These are phyloP conservation scores for Ambrosia trifida DNA, from an alignment of 129 eudicot genomes.

Conservation along the genomic window DNA sequence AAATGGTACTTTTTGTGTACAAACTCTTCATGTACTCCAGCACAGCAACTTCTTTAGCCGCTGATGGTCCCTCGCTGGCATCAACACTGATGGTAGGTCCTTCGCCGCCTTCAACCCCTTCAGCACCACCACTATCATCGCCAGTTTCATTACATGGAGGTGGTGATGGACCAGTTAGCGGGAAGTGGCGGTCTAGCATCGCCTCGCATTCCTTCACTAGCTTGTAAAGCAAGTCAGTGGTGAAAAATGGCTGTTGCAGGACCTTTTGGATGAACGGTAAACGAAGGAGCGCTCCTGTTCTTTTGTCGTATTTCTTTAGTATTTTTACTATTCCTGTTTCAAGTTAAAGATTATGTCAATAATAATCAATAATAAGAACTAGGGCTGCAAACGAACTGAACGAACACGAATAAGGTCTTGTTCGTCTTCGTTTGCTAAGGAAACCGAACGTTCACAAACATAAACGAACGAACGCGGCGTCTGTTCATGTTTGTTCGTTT, in stretches of 20 bases:
- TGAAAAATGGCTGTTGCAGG: conserved; percentile 84
- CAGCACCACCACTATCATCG: conserved; percentile 5
- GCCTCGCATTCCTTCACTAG: conserved; percentile 89
- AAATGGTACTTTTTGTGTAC: conserved; percentile 69
- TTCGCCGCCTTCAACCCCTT: not conserved
- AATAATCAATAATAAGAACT: no score
- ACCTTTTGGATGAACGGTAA: conserved; percentile 89
- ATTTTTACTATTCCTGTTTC: conserved; percentile 71
- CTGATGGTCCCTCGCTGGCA: conserved; percentile 22
- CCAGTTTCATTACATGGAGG: conserved; percentile 29
- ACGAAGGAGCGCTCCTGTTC: conserved; percentile 88
- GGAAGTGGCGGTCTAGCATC: conserved; percentile 68
- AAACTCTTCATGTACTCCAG: conserved; percentile 75
- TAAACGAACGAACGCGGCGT: no score
- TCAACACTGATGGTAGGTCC: conserved; percentile 41
- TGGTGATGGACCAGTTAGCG: conserved; percentile 34
- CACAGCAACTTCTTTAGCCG: conserved; percentile 61
- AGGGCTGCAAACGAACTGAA: no score
- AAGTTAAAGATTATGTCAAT: conserved; percentile 4
- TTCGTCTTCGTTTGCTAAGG: no score
- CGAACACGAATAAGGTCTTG: no score
- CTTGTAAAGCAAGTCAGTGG: conserved; percentile 78
- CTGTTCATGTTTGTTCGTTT: no score
- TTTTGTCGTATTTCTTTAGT: conserved; percentile 82
- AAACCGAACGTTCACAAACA: no score